Evolutionary conservation across 2,329 filamentous ascomycete genomes (phyloP), one percentile per base, ranked within the genome.

Genomic region (Endothia cerciana): DNA sequence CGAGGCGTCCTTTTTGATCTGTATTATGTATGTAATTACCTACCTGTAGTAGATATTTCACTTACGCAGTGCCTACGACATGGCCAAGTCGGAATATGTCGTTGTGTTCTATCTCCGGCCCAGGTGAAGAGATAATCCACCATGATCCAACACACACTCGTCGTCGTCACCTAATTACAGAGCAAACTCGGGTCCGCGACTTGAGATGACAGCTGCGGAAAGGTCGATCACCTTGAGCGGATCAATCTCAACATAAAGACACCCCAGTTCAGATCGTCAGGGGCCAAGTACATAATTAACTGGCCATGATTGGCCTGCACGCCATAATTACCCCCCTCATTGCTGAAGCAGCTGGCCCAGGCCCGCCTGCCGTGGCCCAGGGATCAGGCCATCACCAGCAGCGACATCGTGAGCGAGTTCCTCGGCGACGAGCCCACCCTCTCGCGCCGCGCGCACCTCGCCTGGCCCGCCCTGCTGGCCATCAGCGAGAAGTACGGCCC

Each of bases 401-500:
- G 28, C 4, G 51, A 41, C 28, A 11, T 63, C 15, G 28, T 59
- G 13, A 36, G 25, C 8, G 60, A 58, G 17, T 57, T 49, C 51
- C 63, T 63, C 11, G 11, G 19, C 64, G 60, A 28, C 15, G 30
- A 58, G 13, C 25, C 3, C 17, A 28, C 15, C 19, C 56, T 65
- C 41, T 2, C 25, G 13, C 8, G n/a, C 3, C 47, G 38, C 13
- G 60, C 33, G 17, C 25, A 45, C 6, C 30, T 11, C 2, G 64
- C 64, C 13, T 72, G 69, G 69, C 70, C 69, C 1, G 69, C 62
- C 4, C 68, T 74, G n/a, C 62, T 69, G 19, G 67, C 64, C 28
- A 68, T 75, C 45, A 72, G 70, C 65, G 63, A 69, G 36, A 53
- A 72, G n/a, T 60, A 65, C 30, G 68, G 70, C 4, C 66, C 72